phyloP scores from a whole-genome alignment of 768 basidiomycete genomes.

The Russula dissimulans region DNA sequence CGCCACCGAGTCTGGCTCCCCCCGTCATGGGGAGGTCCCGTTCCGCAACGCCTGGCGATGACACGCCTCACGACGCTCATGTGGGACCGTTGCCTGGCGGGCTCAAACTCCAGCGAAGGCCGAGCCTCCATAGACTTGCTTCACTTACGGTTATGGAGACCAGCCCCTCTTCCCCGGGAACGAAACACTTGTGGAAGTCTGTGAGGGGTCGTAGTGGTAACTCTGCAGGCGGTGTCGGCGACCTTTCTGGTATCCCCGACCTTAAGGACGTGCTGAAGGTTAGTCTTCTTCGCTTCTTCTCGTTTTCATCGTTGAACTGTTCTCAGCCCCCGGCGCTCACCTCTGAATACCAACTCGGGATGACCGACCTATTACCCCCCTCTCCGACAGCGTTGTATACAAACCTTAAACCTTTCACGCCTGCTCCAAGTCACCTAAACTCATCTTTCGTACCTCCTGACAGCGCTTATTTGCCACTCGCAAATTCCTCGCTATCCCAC shows the following conservation, averaged over 20 bases:
- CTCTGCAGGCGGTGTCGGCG: slow-evolving; percentile 33
- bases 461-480: not conserved
- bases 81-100: slow-evolving; percentile 10
- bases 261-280: slow-evolving; percentile 72
- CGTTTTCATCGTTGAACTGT: not conserved
- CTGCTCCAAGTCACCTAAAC: slow-evolving; percentile 31
- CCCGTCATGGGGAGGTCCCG: slow-evolving; percentile 27
- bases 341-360: slow-evolving; percentile 61
- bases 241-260: slow-evolving; percentile 41
- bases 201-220: slow-evolving; percentile 41
- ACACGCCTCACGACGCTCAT: not conserved
- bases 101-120: slow-evolving; percentile 24
- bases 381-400: slow-evolving; percentile 47
- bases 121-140: slow-evolving; percentile 40
- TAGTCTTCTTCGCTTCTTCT: not conserved
- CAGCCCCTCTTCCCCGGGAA: slow-evolving; percentile 29
- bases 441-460: slow-evolving; percentile 25
- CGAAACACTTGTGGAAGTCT: slow-evolving; percentile 36
- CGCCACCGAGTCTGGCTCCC: slow-evolving; percentile 28
- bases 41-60: slow-evolving; percentile 27
- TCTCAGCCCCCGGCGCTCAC: slow-evolving; percentile 54
- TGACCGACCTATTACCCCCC: slow-evolving; percentile 62
- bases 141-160: slow-evolving; percentile 49
- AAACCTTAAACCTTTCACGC: slow-evolving; percentile 31
- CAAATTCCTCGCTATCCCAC: not conserved